Evolutionary conservation across 2,329 filamentous ascomycete species (phyloP).

Genomic region (Sordariomycetes sp.): DNA sequence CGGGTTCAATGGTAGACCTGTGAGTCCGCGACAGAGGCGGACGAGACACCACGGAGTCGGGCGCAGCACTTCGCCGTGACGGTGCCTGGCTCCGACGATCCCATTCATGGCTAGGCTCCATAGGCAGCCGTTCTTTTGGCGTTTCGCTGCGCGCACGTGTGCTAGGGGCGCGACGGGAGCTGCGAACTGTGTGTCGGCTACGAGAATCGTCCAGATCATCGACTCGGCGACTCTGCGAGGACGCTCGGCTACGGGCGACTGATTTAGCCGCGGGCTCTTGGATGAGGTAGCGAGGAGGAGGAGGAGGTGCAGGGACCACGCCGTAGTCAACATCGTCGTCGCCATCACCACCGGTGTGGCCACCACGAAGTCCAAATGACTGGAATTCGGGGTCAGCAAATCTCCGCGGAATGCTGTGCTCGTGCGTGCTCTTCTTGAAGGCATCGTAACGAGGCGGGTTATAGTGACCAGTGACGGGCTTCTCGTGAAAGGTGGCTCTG

Average conservation of each 20-base stretch:
- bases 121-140: conserved; percentile 21
- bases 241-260: not conserved
- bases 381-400: conserved; percentile 1
- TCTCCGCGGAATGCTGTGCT: conserved; percentile 1
- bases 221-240: conserved; percentile 3
- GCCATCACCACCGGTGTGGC: not conserved
- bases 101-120: conserved; percentile 26
- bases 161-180: conserved; percentile 15
- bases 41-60: conserved; percentile 12
- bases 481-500: conserved; percentile 4
- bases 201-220: conserved; percentile 29
- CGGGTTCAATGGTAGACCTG: conserved; percentile 17
- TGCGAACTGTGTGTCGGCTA: conserved; percentile 28
- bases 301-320: not conserved
- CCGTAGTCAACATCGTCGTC: conserved; percentile 5
- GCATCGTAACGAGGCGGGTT: not conserved
- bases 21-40: conserved; percentile 9
- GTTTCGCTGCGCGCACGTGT: conserved; percentile 32
- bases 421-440: not conserved
- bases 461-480: conserved; percentile 1
- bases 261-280: not conserved
- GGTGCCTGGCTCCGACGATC: conserved; percentile 31
- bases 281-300: not conserved
- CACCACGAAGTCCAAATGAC: not conserved
- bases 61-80: conserved; percentile 21